Evolutionary conservation across 805 yeast species (phyloP), one percentile per base, ranked within the genome.

Genomic region (Sugiyamaella americana): DNA sequence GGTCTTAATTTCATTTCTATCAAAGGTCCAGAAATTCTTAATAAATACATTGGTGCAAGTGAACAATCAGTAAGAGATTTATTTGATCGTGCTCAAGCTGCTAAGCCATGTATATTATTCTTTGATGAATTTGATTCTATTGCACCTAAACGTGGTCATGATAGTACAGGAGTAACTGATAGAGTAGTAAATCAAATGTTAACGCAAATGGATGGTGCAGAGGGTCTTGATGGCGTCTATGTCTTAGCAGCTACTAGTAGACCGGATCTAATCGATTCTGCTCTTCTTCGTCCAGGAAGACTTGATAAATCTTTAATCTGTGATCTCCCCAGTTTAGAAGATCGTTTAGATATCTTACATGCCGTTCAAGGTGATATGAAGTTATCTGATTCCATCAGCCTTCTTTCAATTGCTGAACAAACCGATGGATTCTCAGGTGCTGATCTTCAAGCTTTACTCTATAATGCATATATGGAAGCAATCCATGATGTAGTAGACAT

Each of bases 121-220:
- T 93, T 93, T 61, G 98, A 93, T 68, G 98, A 93, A 67, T 74
- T 93, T 66, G 98, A 93, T 66, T 88, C 98, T 0, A 87, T 93
- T 59, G 97, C 98, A 0, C 98, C 98, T 0, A 89, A 89, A 62
- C 82, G 98, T 37, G 98, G 98, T 2, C 97, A 89, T 59, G 98
- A 91, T 62, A 86, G 95, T 1, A 89, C 98, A 0, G 98, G 98
- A 47, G 98, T 93, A 3, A 93, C 98, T 2, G 98, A 93, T 63
- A 75, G 98, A 57, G 96, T 93, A 36, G 98, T 93, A 21, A 93
- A 93, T 66, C 98, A 93, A 62, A 78, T 93, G 79, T 75, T 93
- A 58, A 93, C 98, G 0, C 97, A 93, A 62, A 89, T 93, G 96
- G 98, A 93, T 65, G 98, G 98, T 68, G 98, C 98, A 0, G 98